These are phyloP conservation scores for Aspergillus sp. DNA, from an alignment of 2,329 filamentous ascomycete genomes.

Conservation along the genomic window DNA sequence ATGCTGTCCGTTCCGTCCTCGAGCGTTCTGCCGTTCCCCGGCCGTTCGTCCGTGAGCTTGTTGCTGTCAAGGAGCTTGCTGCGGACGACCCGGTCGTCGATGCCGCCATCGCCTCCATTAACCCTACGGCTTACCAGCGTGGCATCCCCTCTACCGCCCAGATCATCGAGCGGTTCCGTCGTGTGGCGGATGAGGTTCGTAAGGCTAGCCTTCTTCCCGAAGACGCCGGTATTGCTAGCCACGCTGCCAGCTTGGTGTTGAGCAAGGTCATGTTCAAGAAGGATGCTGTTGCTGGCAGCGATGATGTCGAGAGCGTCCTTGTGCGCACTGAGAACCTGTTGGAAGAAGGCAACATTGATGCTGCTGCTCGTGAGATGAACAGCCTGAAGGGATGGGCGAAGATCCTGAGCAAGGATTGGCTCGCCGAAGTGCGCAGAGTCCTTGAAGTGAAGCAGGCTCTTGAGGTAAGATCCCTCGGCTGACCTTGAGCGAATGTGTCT, in stretches of 20 bases:
- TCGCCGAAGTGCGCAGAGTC: slow-evolving; percentile 84
- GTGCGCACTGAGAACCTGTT: slow-evolving; percentile 84
- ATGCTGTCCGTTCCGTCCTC: slow-evolving; percentile 82
- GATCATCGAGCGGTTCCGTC: slow-evolving; percentile 92
- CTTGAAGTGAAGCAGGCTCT: slow-evolving; percentile 94
- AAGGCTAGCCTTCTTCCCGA: slow-evolving; percentile 92
- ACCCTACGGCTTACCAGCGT: slow-evolving; percentile 87
- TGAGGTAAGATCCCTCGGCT: slow-evolving; percentile 65
- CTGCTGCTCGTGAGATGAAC: slow-evolving; percentile 93
- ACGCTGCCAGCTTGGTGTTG: slow-evolving; percentile 83
- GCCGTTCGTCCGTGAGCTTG: slow-evolving; percentile 88
- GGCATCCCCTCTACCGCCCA: slow-evolving; percentile 81
- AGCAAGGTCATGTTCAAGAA: slow-evolving; percentile 98
- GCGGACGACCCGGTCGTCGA: slow-evolving; percentile 80
- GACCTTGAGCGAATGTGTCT: neutral
- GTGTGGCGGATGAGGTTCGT: slow-evolving; percentile 85
- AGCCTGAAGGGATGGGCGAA: slow-evolving; percentile 89
- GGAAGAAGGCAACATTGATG: slow-evolving; percentile 90
- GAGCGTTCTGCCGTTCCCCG: slow-evolving; percentile 70
- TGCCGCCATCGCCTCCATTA: slow-evolving; percentile 94
- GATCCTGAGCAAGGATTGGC: slow-evolving; percentile 90
- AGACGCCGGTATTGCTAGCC: slow-evolving; percentile 89
- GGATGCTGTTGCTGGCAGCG: slow-evolving; percentile 74
- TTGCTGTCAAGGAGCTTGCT: slow-evolving; percentile 90
- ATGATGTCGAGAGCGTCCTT: slow-evolving; percentile 91